phyloP scores from a whole-genome alignment of 805 yeast species.

The Tetrapisispora iriomotensis region DNA sequence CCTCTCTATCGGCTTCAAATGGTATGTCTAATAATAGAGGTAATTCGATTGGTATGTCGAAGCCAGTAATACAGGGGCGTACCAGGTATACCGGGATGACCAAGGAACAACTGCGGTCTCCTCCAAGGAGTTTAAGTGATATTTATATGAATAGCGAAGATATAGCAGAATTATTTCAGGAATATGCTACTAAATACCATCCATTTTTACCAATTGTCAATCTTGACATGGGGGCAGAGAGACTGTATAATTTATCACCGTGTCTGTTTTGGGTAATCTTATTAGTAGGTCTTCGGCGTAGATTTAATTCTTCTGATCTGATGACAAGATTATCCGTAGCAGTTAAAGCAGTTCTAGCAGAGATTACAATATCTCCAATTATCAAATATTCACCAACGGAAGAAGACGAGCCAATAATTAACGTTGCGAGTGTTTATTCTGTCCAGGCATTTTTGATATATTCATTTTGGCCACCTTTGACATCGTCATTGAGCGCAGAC shows the following conservation, averaged over 20 bases:
- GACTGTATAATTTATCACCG: slow-evolving; percentile 70
- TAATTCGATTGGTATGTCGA: no score
- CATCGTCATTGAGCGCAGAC: slow-evolving; percentile 90
- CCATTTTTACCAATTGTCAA: slow-evolving; percentile 84
- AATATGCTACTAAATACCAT: slow-evolving; percentile 71
- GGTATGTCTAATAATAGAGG: neutral
- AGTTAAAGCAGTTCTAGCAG: slow-evolving; percentile 71
- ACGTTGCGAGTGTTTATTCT: slow-evolving; percentile 84
- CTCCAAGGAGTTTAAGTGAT: slow-evolving; percentile 63
- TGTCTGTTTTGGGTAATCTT: slow-evolving; percentile 89
- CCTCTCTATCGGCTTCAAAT: neutral
- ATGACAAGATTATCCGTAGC: slow-evolving; percentile 55
- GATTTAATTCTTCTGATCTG: slow-evolving; percentile 32
- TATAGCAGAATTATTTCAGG: slow-evolving; percentile 53
- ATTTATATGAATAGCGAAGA: slow-evolving; percentile 47
- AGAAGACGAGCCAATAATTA: slow-evolving; percentile 69
- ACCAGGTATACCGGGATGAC: slow-evolving; percentile 9
- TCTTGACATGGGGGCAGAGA: slow-evolving; percentile 69
- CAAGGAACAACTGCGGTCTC: slow-evolving; percentile 38
- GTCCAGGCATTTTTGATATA: slow-evolving; percentile 87
- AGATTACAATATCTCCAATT: slow-evolving; percentile 82
- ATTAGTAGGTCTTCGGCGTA: slow-evolving; percentile 71
- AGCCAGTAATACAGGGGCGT: neutral
- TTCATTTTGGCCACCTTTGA: slow-evolving; percentile 93
- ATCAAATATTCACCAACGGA: slow-evolving; percentile 74